These are phyloP conservation scores for Medicago ruthenica DNA, from an alignment of 306 rosid genomes.

Conservation along the genomic window DNA sequence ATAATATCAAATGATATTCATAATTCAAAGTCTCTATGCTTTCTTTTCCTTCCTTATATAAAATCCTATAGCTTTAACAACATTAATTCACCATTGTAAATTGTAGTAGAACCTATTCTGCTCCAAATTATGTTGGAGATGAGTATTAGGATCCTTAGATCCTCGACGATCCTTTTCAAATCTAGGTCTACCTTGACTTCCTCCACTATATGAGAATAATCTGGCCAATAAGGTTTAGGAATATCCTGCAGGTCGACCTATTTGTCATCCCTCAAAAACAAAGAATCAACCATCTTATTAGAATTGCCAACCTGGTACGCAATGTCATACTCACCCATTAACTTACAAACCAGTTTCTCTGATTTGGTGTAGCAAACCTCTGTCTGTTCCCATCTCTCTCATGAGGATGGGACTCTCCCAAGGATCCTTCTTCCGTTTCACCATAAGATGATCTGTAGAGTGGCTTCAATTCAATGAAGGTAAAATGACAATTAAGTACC, in stretches of 20 bases:
- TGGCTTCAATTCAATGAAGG: not conserved
- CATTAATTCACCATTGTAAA: not conserved
- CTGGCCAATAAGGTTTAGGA: not conserved
- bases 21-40: not conserved
- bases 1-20: not conserved
- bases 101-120: not conserved
- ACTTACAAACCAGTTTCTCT: slow-evolving; percentile 13
- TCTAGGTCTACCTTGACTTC: slow-evolving; percentile 7
- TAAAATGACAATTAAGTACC: not conserved
- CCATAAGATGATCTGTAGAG: not conserved
- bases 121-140: not conserved
- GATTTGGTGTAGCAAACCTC: not conserved
- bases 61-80: not conserved
- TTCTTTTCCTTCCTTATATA: not conserved
- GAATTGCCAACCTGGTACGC: not conserved
- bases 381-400: not conserved
- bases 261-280: not conserved
- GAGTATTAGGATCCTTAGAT: not conserved
- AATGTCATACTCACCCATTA: not conserved
- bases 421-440: not conserved
- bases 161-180: not conserved
- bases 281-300: not conserved
- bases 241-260: not conserved
- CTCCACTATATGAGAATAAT: not conserved
- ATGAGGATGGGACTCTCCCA: not conserved